Evolutionary conservation across 768 basidiomycete genomes (phyloP).

Genomic region (Russula griseocarnosa): DNA sequence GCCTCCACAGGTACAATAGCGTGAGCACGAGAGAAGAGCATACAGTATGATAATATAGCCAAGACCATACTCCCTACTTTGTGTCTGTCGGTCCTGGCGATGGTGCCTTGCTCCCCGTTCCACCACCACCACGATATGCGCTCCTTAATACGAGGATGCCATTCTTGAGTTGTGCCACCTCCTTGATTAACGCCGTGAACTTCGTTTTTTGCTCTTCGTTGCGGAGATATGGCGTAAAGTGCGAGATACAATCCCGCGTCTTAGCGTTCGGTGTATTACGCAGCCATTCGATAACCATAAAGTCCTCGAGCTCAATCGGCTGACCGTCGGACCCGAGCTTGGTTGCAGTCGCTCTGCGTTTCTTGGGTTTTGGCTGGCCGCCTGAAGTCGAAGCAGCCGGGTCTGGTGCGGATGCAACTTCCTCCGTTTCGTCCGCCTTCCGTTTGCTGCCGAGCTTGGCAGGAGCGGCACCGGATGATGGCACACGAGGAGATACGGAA

Average conservation of each 20-base stretch:
- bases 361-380: constrained; percentile 48
- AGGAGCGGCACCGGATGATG: constrained; percentile 22
- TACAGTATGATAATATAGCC: constrained; percentile 10
- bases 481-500: constrained; percentile 33
- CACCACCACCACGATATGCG: constrained; percentile 25
- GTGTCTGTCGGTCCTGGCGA: constrained; percentile 22
- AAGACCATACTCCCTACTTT: not conserved
- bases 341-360: constrained; percentile 43
- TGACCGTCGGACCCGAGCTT: constrained; percentile 35
- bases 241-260: constrained; percentile 74
- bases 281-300: constrained; percentile 72
- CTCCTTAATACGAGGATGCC: constrained; percentile 52
- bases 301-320: constrained; percentile 58
- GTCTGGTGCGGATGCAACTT: constrained; percentile 11
- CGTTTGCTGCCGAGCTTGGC: constrained; percentile 51
- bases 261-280: constrained; percentile 62
- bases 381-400: constrained; percentile 27
- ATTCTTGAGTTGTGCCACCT: constrained; percentile 68
- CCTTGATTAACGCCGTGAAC: constrained; percentile 77
- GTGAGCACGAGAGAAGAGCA: not conserved
- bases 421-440: constrained; percentile 45
- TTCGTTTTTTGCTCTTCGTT: constrained; percentile 64
- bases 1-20: not conserved
- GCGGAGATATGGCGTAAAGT: constrained; percentile 72
- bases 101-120: constrained; percentile 17